phyloP scores from a whole-genome alignment of 495 filamentous ascomycete genomes.

The Pseudoneurospora amorphoporcata region DNA sequence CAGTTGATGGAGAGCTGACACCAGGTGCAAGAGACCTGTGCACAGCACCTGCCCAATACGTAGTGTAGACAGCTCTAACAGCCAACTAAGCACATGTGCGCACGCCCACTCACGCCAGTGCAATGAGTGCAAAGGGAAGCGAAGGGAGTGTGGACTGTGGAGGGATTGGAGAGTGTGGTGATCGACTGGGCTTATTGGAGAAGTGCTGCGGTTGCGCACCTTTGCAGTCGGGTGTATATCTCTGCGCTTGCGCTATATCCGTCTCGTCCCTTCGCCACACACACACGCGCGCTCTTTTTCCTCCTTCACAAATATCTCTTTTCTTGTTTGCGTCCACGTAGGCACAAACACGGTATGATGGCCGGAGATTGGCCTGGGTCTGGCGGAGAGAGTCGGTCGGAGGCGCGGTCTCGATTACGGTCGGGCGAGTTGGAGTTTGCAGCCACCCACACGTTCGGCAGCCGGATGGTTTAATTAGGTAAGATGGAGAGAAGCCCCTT shows the following conservation, averaged over 20 bases:
- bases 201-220: neutral
- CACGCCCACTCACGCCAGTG: neutral
- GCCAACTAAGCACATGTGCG: neutral
- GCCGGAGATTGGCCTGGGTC: neutral
- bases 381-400: neutral
- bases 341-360: neutral
- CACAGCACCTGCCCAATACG: neutral
- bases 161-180: neutral
- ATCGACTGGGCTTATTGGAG: neutral
- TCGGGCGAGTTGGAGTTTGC: neutral
- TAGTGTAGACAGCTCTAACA: neutral
- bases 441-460: neutral
- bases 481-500: neutral
- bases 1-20: neutral
- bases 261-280: neutral
- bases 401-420: neutral
- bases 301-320: neutral
- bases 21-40: neutral
- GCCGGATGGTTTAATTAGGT: neutral
- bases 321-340: neutral
- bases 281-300: neutral
- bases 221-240: neutral
- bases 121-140: neutral
- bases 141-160: neutral
- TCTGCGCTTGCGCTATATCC: neutral